Percentiles rank a stretch among this genome's conserved stretches.
phyloP scores from a whole-genome alignment of 1,284 basidiomycete genomes.

The Leccinum subrobustum region DNA sequence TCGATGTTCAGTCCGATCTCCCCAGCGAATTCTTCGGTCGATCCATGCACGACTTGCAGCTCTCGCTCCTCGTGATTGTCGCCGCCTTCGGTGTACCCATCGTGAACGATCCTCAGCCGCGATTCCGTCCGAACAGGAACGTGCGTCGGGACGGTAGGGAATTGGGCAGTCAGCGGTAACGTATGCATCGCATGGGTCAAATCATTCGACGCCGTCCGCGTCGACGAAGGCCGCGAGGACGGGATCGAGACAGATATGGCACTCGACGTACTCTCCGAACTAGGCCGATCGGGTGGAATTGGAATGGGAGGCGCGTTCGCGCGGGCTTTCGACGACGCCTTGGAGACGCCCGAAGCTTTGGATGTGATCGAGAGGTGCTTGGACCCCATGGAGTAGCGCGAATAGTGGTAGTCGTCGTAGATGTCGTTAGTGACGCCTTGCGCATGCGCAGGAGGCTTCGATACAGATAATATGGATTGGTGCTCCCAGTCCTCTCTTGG shows the following conservation, averaged over 20 bases:
- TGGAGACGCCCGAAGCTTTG: slow-evolving; percentile 28
- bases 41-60: slow-evolving; percentile 18
- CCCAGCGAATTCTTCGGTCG: slow-evolving; percentile 10
- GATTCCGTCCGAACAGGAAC: slow-evolving; percentile 34
- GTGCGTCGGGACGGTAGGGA: slow-evolving; percentile 32
- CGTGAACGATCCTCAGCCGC: slow-evolving; percentile 30
- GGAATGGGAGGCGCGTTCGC: slow-evolving; percentile 26
- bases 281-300: slow-evolving; percentile 26
- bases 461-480: slow-evolving; percentile 33
- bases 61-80: slow-evolving; percentile 22
- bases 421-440: slow-evolving; percentile 51
- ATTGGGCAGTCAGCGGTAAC: slow-evolving; percentile 31
- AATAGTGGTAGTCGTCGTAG: slow-evolving; percentile 75
- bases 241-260: slow-evolving; percentile 14
- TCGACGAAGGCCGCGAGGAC: slow-evolving; percentile 19
- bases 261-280: slow-evolving; percentile 27
- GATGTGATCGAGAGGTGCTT: slow-evolving; percentile 28
- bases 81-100: slow-evolving; percentile 18
- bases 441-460: slow-evolving; percentile 36
- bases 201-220: slow-evolving; percentile 26
- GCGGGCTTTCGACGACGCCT: slow-evolving; percentile 26
- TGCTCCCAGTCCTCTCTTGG: slow-evolving; percentile 31
- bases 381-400: slow-evolving; percentile 53
- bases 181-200: slow-evolving; percentile 17
- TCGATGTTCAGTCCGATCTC: slow-evolving; percentile 14